phyloP scores from a whole-genome alignment of 768 basidiomycete genomes.

The Boletus coccyginus region DNA sequence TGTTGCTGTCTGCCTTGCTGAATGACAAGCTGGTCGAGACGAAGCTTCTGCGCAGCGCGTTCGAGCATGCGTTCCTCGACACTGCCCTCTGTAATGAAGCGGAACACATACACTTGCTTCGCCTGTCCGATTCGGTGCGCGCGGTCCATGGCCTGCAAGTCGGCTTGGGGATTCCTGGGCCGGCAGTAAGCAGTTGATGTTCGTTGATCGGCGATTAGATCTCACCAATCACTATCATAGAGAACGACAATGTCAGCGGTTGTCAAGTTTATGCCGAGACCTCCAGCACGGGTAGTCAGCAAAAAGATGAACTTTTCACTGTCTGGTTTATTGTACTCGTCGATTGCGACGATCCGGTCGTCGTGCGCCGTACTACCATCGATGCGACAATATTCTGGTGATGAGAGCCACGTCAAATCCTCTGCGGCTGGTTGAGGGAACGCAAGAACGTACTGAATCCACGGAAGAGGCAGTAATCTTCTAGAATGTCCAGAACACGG shows the following conservation, averaged over 20 bases:
- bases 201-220: neutral
- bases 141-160: conserved; percentile 98
- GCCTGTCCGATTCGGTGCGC: conserved; percentile 97
- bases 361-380: conserved; percentile 96
- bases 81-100: conserved; percentile 82
- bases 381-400: conserved; percentile 89
- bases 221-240: conserved; percentile 94
- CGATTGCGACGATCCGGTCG: conserved; percentile 91
- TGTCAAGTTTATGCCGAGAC: conserved; percentile 94
- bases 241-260: conserved; percentile 93
- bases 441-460: conserved; percentile 62
- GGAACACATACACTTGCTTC: conserved; percentile 84
- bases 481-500: conserved; percentile 92
- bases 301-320: conserved; percentile 97
- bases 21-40: conserved; percentile 94
- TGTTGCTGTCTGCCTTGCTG: conserved; percentile 89
- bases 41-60: conserved; percentile 88
- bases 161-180: conserved; percentile 94
- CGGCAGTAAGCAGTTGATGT: neutral
- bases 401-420: conserved; percentile 1
- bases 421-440: neutral
- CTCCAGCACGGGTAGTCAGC: conserved; percentile 94
- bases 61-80: conserved; percentile 92
- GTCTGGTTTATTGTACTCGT: conserved; percentile 94
- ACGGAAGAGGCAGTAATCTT: conserved; percentile 95